phyloP scores from a whole-genome alignment of 345 rosid species.

The Brassica rapa region DNA sequence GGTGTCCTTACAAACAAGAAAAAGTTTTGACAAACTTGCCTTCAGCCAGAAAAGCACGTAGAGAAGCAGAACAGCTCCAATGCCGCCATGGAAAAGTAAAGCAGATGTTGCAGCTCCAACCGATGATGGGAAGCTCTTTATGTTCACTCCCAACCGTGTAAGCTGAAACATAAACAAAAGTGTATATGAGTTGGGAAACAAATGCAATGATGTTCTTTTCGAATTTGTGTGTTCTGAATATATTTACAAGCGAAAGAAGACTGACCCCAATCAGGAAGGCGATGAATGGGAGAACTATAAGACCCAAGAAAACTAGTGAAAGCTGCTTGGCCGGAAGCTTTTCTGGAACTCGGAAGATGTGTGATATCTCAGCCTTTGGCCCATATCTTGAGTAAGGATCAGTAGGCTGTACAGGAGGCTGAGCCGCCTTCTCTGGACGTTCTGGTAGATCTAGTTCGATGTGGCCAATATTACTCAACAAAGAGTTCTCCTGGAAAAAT shows the following conservation, averaged over 20 bases:
- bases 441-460: slow-evolving; percentile 89
- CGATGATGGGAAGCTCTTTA: slow-evolving; percentile 83
- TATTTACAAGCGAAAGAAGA: slow-evolving; percentile 16
- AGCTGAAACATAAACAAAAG: slow-evolving; percentile 49
- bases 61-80: slow-evolving; percentile 80
- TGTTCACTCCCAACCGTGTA: slow-evolving; percentile 64
- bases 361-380: slow-evolving; percentile 84
- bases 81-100: slow-evolving; percentile 79
- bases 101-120: slow-evolving; percentile 63
- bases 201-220: not conserved
- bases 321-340: slow-evolving; percentile 79
- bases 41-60: slow-evolving; percentile 91
- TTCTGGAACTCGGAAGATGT: slow-evolving; percentile 86
- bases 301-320: slow-evolving; percentile 83
- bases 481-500: slow-evolving; percentile 75
- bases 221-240: not conserved
- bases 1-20: not conserved
- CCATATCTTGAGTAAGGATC: slow-evolving; percentile 76
- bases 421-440: slow-evolving; percentile 86
- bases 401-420: slow-evolving; percentile 57
- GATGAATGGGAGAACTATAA: slow-evolving; percentile 64
- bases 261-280: slow-evolving; percentile 90
- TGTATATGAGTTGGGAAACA: not conserved
- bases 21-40: slow-evolving; percentile 44
- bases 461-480: slow-evolving; percentile 64